These are phyloP conservation scores for Mediolabrus comicus DNA, from an alignment of 108 stramenopile species.

Conservation along the genomic window DNA sequence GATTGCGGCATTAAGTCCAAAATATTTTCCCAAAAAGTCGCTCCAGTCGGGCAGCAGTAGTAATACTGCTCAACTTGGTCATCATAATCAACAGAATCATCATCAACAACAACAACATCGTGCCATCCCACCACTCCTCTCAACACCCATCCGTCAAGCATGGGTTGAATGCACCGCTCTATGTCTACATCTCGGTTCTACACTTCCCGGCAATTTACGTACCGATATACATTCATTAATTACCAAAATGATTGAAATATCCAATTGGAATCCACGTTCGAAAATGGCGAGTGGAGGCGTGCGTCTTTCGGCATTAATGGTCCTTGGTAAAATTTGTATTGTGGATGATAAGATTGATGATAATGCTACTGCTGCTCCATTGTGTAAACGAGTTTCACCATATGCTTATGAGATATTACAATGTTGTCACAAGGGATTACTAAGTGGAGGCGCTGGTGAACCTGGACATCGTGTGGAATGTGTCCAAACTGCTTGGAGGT, in stretches of 20 bases:
- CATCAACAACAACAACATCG: slow-evolving; percentile 34
- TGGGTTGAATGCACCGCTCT: slow-evolving; percentile 84
- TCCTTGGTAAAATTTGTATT: slow-evolving; percentile 50
- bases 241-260: slow-evolving; percentile 71
- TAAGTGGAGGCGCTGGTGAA: slow-evolving; percentile 56
- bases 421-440: slow-evolving; percentile 63
- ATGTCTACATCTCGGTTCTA: slow-evolving; percentile 67
- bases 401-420: slow-evolving; percentile 75
- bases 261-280: slow-evolving; percentile 67
- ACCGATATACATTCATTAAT: slow-evolving; percentile 67
- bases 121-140: slow-evolving; percentile 65
- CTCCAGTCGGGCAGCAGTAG: slow-evolving; percentile 4
- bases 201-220: slow-evolving; percentile 61
- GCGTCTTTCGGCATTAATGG: slow-evolving; percentile 71
- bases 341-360: slow-evolving; percentile 31
- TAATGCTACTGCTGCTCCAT: background rate
- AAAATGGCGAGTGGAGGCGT: slow-evolving; percentile 75
- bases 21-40: background rate
- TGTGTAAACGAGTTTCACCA: slow-evolving; percentile 55
- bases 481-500: slow-evolving; percentile 53
- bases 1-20: background rate
- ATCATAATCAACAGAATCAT: slow-evolving; percentile 1
- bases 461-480: slow-evolving; percentile 73
- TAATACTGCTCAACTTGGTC: background rate
- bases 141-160: slow-evolving; percentile 63